These are phyloP conservation scores for Nicotiana rustica DNA, from an alignment of 305 asterid species.

Conservation along the genomic window DNA sequence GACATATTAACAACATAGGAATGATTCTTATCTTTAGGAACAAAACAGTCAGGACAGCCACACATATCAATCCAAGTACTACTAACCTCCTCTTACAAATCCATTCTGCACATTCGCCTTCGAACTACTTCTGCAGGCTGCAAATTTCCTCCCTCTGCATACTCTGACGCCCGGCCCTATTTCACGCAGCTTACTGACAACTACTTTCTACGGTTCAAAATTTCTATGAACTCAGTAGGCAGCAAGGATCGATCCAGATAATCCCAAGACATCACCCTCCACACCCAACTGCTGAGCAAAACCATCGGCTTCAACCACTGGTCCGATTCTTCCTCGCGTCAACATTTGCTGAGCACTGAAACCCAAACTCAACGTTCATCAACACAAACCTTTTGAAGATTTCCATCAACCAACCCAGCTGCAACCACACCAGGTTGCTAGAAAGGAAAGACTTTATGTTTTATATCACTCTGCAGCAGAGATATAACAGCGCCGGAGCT, in stretches of 20 bases:
- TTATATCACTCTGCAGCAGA: slow-evolving; percentile 53
- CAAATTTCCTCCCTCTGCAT: slow-evolving; percentile 87
- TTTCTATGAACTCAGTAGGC: slow-evolving; percentile 71
- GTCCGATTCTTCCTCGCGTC: slow-evolving; percentile 83
- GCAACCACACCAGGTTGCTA: neutral
- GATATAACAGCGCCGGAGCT: slow-evolving; percentile 57
- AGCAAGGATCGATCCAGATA: slow-evolving; percentile 81
- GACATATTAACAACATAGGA: slow-evolving; percentile 43
- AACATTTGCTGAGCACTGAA: slow-evolving; percentile 61
- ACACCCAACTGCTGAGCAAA: slow-evolving; percentile 60
- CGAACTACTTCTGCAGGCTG: slow-evolving; percentile 59
- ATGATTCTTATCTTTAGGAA: slow-evolving; percentile 63
- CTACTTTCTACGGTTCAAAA: slow-evolving; percentile 73
- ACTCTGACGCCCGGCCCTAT: slow-evolving; percentile 60
- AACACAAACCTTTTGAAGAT: slow-evolving; percentile 64
- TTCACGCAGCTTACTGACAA: slow-evolving; percentile 62
- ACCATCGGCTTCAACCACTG: slow-evolving; percentile 70
- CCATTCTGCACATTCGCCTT: slow-evolving; percentile 61
- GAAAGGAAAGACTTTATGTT: slow-evolving; percentile 32
- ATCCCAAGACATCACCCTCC: slow-evolving; percentile 56
- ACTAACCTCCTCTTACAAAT: slow-evolving; percentile 69
- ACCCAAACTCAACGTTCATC: slow-evolving; percentile 59
- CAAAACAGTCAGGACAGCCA: slow-evolving; percentile 55
- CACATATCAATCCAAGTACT: slow-evolving; percentile 80
- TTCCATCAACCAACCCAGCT: slow-evolving; percentile 67